Evolutionary conservation across 495 filamentous ascomycete genomes (phyloP).

Genomic region (Annulohypoxylon nitens): DNA sequence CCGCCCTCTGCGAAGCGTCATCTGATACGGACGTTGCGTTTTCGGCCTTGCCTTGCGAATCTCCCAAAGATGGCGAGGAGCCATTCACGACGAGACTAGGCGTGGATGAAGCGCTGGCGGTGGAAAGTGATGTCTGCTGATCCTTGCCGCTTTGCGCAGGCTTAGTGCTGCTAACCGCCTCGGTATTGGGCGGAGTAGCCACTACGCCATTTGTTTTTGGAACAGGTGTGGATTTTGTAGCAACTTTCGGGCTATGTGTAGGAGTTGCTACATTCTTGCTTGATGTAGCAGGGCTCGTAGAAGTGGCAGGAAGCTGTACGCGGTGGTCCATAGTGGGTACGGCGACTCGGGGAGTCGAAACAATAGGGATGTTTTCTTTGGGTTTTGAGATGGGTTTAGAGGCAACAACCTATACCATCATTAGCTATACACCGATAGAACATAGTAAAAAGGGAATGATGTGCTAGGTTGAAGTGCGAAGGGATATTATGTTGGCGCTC

Average conservation of each 20-base stretch:
- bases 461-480: background rate
- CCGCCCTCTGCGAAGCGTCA: conserved; percentile 64
- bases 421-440: conserved; percentile 16
- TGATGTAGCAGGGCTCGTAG: conserved; percentile 22
- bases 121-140: conserved; percentile 47
- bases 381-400: conserved; percentile 66
- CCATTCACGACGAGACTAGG: conserved; percentile 66
- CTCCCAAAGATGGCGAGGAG: conserved; percentile 53
- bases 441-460: background rate
- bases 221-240: conserved; percentile 41
- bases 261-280: conserved; percentile 30
- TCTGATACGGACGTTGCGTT: conserved; percentile 60
- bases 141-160: conserved; percentile 55
- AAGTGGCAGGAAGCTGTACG: conserved; percentile 32
- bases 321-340: conserved; percentile 50
- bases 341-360: conserved; percentile 49
- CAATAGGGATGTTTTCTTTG: conserved; percentile 57
- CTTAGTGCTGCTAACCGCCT: conserved; percentile 47
- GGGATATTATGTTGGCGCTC: background rate
- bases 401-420: conserved; percentile 63
- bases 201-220: conserved; percentile 34
- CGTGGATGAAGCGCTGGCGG: conserved; percentile 48
- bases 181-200: conserved; percentile 10
- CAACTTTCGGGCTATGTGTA: conserved; percentile 28
- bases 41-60: conserved; percentile 50